Base-by-base conservation (phyloP, 1,139 yeast genomes). In the Taiozyma sp. region DNA sequence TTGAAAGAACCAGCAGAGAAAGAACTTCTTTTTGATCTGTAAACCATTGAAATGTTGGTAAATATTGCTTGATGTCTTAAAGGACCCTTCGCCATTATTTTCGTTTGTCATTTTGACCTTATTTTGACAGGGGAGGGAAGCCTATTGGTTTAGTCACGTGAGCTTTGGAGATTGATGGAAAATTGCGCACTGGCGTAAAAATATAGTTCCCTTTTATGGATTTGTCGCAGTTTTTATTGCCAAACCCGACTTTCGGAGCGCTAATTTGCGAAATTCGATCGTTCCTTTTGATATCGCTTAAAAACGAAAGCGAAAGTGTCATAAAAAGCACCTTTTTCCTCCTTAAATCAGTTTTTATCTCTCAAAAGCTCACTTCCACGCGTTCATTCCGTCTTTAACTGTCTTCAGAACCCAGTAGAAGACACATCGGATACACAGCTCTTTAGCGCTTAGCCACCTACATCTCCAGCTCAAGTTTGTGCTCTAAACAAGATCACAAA, bases 1-100 rank as follows among this genome's bases (percentile, higher is more conserved):
- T 54, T 53, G 42, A 50, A 55, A 0, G 61, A 50, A 3, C 62
- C 64, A 6, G 56, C 62, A 4, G 64, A 61, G 47, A 61, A 56
- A 9, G 64, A 61, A 45, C 62, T 60, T 51, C 64, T 51, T 43
- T 61, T 61, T 26, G 60, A 54, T 44, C 51, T 57, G 62, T 62
- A 58, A 16, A 59, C 63, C 64, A 61, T 61, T 40, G 24, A 6
- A 22, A 11, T 13, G 8, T 14, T 2, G 8, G 6, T 24, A 19
- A 21, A 24, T 13, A 3, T 40, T 40, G 29, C 21, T 40, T 40
- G 42, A 21, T 24, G 24, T 9, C 11, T 30, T 13, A 8, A 32
- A n/a, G 35, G 35, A n/a, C 34, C 34, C 34, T 30, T 30, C 11
- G n/a, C 9, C n/a, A 13, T 30, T 30, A 11, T 30, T 30, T 4